These are phyloP conservation scores for Biancaea sappan DNA, from an alignment of 306 rosid species.

Conservation along the genomic window DNA sequence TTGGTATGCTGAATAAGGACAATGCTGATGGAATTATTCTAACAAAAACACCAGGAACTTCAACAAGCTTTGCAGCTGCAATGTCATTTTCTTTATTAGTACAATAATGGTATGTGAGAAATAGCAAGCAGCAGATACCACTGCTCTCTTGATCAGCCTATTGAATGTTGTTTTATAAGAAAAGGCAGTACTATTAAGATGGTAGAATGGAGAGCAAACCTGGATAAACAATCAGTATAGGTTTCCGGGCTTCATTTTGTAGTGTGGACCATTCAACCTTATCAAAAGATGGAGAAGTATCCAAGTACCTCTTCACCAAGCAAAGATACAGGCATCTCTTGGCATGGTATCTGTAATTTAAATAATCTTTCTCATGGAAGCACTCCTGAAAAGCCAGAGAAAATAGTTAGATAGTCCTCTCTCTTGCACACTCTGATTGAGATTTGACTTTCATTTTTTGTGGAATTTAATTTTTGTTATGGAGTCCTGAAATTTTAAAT, in stretches of 20 bases:
- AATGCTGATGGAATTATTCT: slow-evolving; percentile 71
- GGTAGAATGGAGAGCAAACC: slow-evolving; percentile 48
- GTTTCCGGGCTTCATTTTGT: slow-evolving; percentile 88
- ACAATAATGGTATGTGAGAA: slow-evolving; percentile 6
- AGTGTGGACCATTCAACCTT: slow-evolving; percentile 86
- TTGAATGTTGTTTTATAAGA: neutral
- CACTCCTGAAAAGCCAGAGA: slow-evolving; percentile 63
- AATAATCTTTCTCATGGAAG: slow-evolving; percentile 90
- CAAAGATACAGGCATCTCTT: slow-evolving; percentile 88
- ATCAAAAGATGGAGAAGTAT: slow-evolving; percentile 51
- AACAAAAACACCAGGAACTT: slow-evolving; percentile 51
- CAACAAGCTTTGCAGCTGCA: slow-evolving; percentile 59
- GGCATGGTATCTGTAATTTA: slow-evolving; percentile 84
- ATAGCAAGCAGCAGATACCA: neutral
- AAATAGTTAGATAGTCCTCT: neutral
- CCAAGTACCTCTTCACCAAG: slow-evolving; percentile 69
- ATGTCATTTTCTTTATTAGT: slow-evolving; percentile 4
- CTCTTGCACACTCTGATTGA: neutral
- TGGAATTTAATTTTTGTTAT: neutral
- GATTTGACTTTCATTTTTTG: neutral
- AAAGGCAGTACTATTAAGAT: neutral
- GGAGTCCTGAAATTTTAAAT: neutral
- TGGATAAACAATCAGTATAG: slow-evolving; percentile 68
- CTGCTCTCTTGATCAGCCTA: neutral
- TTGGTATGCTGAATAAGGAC: slow-evolving; percentile 57